Evolutionary conservation across 2,329 filamentous ascomycete species (phyloP).

Genomic region (Colletotrichum godetiae): DNA sequence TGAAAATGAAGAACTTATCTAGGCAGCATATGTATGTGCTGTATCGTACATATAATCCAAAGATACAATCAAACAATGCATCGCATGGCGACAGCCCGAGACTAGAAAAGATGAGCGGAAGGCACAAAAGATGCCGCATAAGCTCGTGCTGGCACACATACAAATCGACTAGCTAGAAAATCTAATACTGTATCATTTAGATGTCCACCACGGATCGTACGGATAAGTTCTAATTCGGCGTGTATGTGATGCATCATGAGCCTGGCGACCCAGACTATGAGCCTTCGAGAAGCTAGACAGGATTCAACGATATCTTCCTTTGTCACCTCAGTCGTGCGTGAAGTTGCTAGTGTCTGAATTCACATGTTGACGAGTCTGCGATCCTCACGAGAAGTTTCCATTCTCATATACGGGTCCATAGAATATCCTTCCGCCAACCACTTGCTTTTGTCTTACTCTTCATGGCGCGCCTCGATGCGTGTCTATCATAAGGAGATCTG

Average conservation of each 20-base stretch:
- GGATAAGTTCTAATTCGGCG: too few relatives aligned
- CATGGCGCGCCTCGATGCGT: not conserved
- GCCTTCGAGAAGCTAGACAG: not conserved
- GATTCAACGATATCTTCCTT: not conserved
- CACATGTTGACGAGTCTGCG: not conserved
- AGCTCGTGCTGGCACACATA: too few relatives aligned
- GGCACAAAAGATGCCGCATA: too few relatives aligned
- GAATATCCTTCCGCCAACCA: not conserved
- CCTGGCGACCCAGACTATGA: not conserved
- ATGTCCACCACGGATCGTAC: too few relatives aligned
- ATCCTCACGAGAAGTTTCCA: not conserved
- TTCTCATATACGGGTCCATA: not conserved
- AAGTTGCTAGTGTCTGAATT: not conserved
- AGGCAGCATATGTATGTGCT: not conserved
- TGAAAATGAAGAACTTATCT: not conserved
- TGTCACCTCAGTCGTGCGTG: not conserved
- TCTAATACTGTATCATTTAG: too few relatives aligned
- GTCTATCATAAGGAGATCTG: not conserved
- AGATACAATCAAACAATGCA: not conserved
- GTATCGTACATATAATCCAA: not conserved
- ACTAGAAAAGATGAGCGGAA: not conserved
- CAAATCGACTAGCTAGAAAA: too few relatives aligned
- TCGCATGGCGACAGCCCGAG: not conserved
- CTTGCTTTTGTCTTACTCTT: not conserved
- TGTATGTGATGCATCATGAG: not conserved